Percentiles rank a stretch among this genome's conserved stretches.
Conservation (phyloP, 768 basidiomycete species). For the Phanerodontia chrysosporium region DNA sequence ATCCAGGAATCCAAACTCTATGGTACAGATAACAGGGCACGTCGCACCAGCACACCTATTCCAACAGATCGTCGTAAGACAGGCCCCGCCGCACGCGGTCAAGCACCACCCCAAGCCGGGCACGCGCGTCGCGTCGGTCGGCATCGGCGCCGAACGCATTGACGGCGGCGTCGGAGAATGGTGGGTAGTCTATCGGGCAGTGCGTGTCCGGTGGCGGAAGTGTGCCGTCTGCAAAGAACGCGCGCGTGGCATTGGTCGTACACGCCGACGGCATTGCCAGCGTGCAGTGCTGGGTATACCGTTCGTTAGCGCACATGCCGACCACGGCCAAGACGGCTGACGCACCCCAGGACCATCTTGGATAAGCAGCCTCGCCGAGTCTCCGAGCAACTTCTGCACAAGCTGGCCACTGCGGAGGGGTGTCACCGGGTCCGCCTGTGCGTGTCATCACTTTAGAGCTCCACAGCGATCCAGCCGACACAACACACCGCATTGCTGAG, state of each 20-base stretch:
- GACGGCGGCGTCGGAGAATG: constrained; percentile 15
- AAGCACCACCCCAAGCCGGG: not conserved
- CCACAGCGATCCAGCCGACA: not conserved
- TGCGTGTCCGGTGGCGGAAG: constrained; percentile 22
- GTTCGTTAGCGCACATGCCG: not conserved
- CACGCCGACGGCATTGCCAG: constrained; percentile 23
- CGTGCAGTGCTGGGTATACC: constrained; percentile 18
- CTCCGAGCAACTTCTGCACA: constrained; percentile 19
- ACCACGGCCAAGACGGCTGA: not conserved
- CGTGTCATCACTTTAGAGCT: not conserved
- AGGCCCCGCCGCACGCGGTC: not conserved
- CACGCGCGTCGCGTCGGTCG: not conserved
- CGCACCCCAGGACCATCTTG: constrained; percentile 27
- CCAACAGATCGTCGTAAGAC: not conserved
- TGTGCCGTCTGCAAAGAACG: constrained; percentile 26
- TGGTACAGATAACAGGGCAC: too few relatives aligned
- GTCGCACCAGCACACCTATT: not conserved
- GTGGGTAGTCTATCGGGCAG: constrained; percentile 17
- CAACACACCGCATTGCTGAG: constrained; percentile 19
- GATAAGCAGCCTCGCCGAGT: constrained; percentile 24
- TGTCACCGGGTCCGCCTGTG: constrained; percentile 25
- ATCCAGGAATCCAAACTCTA: too few relatives aligned
- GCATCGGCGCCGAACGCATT: not conserved
- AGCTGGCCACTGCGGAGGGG: constrained; percentile 22
- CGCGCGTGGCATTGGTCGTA: constrained; percentile 16